Base-by-base conservation (phyloP, 139 green algal species). In the Micromonas commoda region DNA sequence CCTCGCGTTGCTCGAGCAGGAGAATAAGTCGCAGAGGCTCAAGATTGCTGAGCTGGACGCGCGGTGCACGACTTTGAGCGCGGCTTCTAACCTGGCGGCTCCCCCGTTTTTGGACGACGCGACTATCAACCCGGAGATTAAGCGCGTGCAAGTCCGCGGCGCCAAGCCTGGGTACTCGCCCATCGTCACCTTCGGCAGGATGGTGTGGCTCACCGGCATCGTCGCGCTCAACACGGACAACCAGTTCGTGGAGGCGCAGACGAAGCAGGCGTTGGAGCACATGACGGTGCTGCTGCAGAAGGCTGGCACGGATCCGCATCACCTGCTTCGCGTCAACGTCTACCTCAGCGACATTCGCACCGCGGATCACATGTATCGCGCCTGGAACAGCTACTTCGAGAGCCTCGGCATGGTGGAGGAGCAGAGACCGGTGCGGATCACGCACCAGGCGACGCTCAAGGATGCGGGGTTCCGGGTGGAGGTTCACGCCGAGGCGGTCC, bases 371-470 rank as follows among this genome's bases (percentile, higher is more conserved):
- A 63, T 61, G 37, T 29, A n/a, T 6, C 60, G 32, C 0, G 68
- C 33, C 21, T 75, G 68, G 68, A 39, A 75, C 31, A 24, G 61
- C 1, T 75, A 61, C 53, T 75, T 75, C 68, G 29, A 75, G 23
- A 31, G 63, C 2, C 23, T 33, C 68, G 68, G 68, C 33, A 60
- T 75, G 21, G 16, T 21, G 4, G 26, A 61, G 29, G 33, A 61
- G 2, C 34, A 75, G n/a, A 24, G 37, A 32, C 68, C 68, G 2
- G 68, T 75, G 2, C 35, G 68, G 53, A 28, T 53, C 24, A 75
- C 37, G 26, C n/a, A n/a, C 20, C 2, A 51, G 21, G 68, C 32
- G 66, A 28, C 20, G 31, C 61, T 39, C 20, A 75, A 75, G 35
- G 20, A 75, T 32, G 23, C 13, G 26, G 31, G 29, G 68, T 35